Evolutionary conservation across 179 eudicot genomes (phyloP), one percentile per base, ranked within the genome.

Genomic region (Patellifolia procumbens): DNA sequence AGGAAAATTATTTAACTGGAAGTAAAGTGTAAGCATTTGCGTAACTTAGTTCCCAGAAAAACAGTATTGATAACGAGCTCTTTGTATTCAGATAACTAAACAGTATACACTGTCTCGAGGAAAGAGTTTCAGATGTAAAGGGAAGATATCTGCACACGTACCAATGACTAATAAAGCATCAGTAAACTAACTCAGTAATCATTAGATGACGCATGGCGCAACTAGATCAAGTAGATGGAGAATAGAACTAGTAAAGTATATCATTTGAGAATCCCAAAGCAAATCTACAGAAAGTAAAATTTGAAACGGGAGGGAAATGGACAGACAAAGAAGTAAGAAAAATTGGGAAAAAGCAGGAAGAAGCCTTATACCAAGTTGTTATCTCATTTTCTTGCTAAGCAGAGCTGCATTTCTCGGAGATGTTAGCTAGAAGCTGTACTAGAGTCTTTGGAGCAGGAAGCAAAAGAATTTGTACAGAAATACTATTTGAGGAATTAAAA

Each of bases 221-320:
- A 55, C 63, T 11, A 69, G 70, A 67, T 45, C 62, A 58, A 3
- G 56, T 45, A 34, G 29, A 49, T 58, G 61, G 68, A 63, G 55
- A 63, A 55, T 64, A 32, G 42, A 63, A 72, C 20, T 78, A n/a
- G n/a, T n/a, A n/a, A n/a, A n/a, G n/a, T n/a, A n/a, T n/a, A 74
- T 77, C 28, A 60, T 63, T 77, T 68, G 70, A 43, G 49, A 68
- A 81, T 81, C 84, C 81, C 78, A 77, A 81, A 49, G 81, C 59
- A 56, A 60, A 81, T 81, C 71, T 68, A 17, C 39, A 72, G 65
- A 75, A 73, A 81, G 81, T 73, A 52, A 53, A 77, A 53, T 52
- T 61, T 55, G 69, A 74, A 59, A 67, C 12, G 17, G 61, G 80
- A 20, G 61, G 37, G 58, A 61, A 67, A 73, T 77, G 70, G 74